A percentile compares a stretch with the other conserved stretches of the same genome.
Conservation (phyloP, 2,329 filamentous ascomycete genomes). For the Trichophyton equinum region DNA sequence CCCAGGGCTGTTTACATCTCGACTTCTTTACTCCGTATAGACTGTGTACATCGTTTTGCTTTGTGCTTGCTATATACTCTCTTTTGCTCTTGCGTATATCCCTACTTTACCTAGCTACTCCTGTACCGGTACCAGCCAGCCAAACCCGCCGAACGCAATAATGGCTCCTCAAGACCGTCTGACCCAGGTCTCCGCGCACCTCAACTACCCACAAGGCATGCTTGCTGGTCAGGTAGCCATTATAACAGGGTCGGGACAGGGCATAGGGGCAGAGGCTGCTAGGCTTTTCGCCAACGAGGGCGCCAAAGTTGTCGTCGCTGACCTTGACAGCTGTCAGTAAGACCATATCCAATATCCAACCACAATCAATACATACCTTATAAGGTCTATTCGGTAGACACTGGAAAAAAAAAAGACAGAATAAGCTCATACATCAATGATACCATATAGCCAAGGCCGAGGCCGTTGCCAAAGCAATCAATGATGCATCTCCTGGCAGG, state of each 20-base stretch:
- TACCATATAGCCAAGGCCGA: conserved; percentile 51
- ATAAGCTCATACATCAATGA: background rate
- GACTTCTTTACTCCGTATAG: no score
- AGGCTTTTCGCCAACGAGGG: conserved; percentile 77
- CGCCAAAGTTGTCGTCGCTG: conserved; percentile 69
- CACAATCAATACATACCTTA: background rate
- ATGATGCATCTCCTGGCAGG: conserved; percentile 45
- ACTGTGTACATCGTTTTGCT: background rate
- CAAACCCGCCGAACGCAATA: conserved; percentile 13
- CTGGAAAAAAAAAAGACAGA: background rate
- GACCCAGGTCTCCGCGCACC: conserved; percentile 60
- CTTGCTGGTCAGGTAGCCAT: conserved; percentile 72
- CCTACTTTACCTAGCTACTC: background rate
- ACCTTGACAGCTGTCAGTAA: conserved; percentile 58
- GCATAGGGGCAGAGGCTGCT: conserved; percentile 76
- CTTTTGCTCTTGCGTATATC: background rate
- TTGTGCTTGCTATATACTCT: background rate
- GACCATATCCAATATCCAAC: background rate
- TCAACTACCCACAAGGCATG: conserved; percentile 71
- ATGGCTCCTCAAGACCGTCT: conserved; percentile 44
- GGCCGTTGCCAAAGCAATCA: conserved; percentile 58
- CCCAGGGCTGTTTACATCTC: background rate
- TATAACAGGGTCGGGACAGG: conserved; percentile 74
- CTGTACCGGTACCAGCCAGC: background rate
- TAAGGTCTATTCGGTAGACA: background rate